Base-by-base conservation (phyloP, 1,284 basidiomycete genomes). In the Nidula niveotomentosa region DNA sequence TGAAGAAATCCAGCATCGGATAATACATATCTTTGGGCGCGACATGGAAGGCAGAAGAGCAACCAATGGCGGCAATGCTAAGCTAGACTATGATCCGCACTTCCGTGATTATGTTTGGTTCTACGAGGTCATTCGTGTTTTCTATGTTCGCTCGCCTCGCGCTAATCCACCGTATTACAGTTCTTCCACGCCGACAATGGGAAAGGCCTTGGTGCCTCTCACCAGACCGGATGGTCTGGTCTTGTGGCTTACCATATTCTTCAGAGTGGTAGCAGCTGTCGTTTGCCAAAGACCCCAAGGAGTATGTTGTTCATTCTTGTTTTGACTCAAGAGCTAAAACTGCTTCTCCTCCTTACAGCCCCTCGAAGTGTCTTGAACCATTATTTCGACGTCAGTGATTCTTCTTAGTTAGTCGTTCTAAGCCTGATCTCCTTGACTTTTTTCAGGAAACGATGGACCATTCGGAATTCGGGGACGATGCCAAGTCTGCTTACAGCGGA, bases 161-260 rank as follows among this genome's bases (percentile, higher is more conserved):
- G 33, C 48, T 57, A 10, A 53, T 36, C 37, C 8, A 13, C 23
- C 15, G 33, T 7, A 18, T 47, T 39, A 17, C 61, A 94, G 90
- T 98, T 92, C 79, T 98, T 98, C 88, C 91, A 98, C 69, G 96
- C 88, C 30, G 94, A 98, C 65, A 88, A 81, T 57, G 96, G 96
- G 8, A 85, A 88, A 56, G 96, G 96, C 17, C 79, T 98, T n/a
- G 96, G 96, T 41, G 96, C 96, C 1, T 96, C 93, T 5, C 96
- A 99, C 75, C 96, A 99, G 73, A 98, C 94, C 58, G 96, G 96
- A 64, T 98, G 96, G 93, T 95, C 94, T 37, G 94, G 94, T 53
- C 75, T 97, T 17, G 92, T 97, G 53, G 93, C 95, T 10, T 97
- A 92, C 76, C 90, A 94, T 66, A 94, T 96, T 61, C 74, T 94